These are phyloP conservation scores for Euryodendron excelsum DNA, from an alignment of 148 eudicot species.

Conservation along the genomic window DNA sequence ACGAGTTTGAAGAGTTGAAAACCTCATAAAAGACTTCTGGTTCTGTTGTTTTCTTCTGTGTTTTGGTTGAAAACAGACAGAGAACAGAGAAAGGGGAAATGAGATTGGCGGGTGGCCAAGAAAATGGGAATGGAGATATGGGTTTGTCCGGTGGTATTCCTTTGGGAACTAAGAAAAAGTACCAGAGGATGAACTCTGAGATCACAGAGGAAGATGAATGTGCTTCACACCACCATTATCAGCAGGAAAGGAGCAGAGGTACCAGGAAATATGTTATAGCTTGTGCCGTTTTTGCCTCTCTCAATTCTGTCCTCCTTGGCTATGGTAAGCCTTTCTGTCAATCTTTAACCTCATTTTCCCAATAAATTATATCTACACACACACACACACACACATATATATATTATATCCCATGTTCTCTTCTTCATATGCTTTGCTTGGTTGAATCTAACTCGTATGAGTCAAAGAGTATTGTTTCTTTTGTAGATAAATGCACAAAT, in stretches of 20 bases:
- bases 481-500: background rate
- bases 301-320: no score
- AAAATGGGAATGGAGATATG: background rate
- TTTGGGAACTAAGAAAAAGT: background rate
- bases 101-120: background rate
- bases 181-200: background rate
- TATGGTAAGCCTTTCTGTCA: background rate
- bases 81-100: background rate
- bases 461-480: background rate
- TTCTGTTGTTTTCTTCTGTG: background rate
- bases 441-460: background rate
- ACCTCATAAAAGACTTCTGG: background rate
- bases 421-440: background rate
- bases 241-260: conserved; percentile 22
- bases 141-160: background rate
- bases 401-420: background rate
- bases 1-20: background rate
- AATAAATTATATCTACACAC: no score
- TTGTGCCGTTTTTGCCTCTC: no score
- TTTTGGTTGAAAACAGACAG: no score
- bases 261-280: conserved; percentile 66
- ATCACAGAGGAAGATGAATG: conserved; percentile 20
- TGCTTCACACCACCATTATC: conserved; percentile 19
- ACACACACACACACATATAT: no score
- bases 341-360: background rate